Conservation (phyloP, 2,329 filamentous ascomycete genomes). For the Curvularia hawaiiensis region DNA sequence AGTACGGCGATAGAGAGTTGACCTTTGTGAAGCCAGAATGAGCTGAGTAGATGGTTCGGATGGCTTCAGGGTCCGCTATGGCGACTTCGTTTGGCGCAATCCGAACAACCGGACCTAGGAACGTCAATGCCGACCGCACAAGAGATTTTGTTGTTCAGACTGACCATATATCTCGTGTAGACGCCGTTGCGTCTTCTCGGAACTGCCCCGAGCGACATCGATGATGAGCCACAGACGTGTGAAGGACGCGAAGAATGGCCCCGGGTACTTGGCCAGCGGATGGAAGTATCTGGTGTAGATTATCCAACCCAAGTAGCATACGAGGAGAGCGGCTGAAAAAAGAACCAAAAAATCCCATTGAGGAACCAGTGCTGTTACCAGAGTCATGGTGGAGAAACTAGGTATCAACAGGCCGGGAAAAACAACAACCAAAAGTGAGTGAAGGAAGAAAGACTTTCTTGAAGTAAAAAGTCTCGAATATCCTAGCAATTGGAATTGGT, state of each 20-base stretch:
- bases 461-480: neutral
- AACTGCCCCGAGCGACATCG: neutral
- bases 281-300: constrained; percentile 2
- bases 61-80: constrained; percentile 11
- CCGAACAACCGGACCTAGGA: constrained; percentile 4
- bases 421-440: too few species aligned
- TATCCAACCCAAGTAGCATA: neutral
- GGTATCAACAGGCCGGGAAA: neutral
- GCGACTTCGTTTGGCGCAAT: constrained; percentile 14
- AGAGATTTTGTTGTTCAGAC: neutral
- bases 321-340: neutral
- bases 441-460: too few species aligned
- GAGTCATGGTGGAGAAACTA: neutral
- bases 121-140: neutral
- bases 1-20: too few species aligned
- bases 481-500: neutral
- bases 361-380: neutral
- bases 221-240: constrained; percentile 5
- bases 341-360: neutral
- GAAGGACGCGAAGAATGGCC: constrained; percentile 10
- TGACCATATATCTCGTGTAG: constrained; percentile 1
- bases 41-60: constrained; percentile 3
- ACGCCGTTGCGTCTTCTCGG: constrained; percentile 4
- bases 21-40: constrained; percentile 7
- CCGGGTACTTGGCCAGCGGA: constrained; percentile 6